Base-by-base conservation (phyloP, 805 yeast genomes). In the Ogataea minuta region DNA sequence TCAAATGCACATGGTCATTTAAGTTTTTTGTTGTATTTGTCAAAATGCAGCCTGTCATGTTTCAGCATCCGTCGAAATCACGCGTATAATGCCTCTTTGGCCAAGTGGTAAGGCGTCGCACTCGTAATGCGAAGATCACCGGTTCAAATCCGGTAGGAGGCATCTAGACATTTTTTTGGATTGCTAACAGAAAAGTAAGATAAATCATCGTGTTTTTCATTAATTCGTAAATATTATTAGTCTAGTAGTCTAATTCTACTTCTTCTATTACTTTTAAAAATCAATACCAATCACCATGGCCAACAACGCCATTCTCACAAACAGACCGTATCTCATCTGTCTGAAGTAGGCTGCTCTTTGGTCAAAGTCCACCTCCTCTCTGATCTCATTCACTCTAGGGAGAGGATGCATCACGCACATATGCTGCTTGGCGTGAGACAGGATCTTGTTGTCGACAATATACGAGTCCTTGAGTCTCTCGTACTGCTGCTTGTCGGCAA, bases 291-390 rank as follows among this genome's bases (percentile, higher is more conserved):
- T 81, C 49, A 95, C 99, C 95, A 93, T 84, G 40, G 98, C 96
- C 62, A 93, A 76, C 55, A 93, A 72, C 9, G 99, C 99, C 99
- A 93, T 93, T 76, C 99, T 89, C 32, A 95, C 96, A 62, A 83
- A 93, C 64, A 93, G 74, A 46, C 99, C 99, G 63, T 93, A 91
- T 67, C 95, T 84, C 99, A 93, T 93, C 74, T 93, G 98, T 79
- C 99, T 85, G 77, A 93, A 93, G 73, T 93, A 93, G 44, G 99
- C 98, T 50, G 99, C 98, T 67, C 99, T 85, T 67, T 91, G 97
- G 68, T 93, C 99, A 61, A 91, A 93, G 66, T 93, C 99, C 58
- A 93, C 98, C 71, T 93, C 99, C 70, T 90, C 98, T 59, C 85
- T 85, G 55, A 93, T 91, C 71, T 93, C 99, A 57, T 80, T 84